These are phyloP conservation scores for Myochromella boudieri DNA, from an alignment of 768 basidiomycete species.

Conservation along the genomic window DNA sequence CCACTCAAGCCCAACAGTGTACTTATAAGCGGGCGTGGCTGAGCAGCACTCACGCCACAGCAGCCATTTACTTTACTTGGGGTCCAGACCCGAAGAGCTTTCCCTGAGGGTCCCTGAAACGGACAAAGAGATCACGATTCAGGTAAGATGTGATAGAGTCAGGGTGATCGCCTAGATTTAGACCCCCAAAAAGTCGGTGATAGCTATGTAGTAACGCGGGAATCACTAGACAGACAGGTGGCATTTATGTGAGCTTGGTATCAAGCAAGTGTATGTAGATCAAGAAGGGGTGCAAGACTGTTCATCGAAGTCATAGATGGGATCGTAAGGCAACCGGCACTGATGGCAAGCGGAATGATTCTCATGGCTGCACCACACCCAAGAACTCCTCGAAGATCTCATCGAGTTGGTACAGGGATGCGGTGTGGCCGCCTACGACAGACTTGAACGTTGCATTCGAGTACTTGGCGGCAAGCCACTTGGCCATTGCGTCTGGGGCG, in stretches of 20 bases:
- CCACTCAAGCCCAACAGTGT: no score
- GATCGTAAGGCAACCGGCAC: not conserved
- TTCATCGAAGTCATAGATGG: no score
- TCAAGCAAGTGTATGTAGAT: no score
- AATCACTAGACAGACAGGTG: no score
- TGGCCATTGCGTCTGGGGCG: conserved; percentile 28
- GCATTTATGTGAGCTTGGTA: no score
- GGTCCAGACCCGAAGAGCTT: conserved; percentile 3
- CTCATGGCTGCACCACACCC: conserved; percentile 4
- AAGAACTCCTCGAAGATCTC: conserved; percentile 30
- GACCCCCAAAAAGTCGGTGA: no score
- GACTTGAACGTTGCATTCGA: conserved; percentile 33
- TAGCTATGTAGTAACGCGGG: no score
- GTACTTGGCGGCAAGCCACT: conserved; percentile 37
- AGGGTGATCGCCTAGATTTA: no score
- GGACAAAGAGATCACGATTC: conserved; percentile 8
- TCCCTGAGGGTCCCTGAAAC: conserved; percentile 11
- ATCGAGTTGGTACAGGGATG: conserved; percentile 31
- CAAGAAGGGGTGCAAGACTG: no score
- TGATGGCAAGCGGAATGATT: not conserved
- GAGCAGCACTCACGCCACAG: conserved; percentile 11
- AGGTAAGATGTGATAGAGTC: no score
- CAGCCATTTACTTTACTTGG: conserved; percentile 3
- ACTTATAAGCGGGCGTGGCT: not conserved
- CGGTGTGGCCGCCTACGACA: conserved; percentile 39